Percentiles rank a stretch among this genome's conserved stretches.
Evolutionary conservation across 1,139 yeast species (phyloP).

Genomic region (Candida sp.): DNA sequence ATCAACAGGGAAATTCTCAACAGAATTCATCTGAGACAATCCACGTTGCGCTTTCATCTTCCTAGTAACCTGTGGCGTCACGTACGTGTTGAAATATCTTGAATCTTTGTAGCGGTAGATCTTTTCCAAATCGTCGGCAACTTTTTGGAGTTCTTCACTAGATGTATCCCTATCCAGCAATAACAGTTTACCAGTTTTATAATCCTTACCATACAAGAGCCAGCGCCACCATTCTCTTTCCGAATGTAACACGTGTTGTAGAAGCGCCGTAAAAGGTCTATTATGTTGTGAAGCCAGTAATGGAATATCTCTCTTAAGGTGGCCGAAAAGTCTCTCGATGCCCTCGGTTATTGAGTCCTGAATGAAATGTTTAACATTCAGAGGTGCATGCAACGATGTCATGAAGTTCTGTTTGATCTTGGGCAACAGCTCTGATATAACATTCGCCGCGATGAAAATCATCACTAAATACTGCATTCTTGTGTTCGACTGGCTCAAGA

Average conservation of each 20-base stretch:
- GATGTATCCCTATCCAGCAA: conserved; percentile 27
- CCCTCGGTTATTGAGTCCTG: conserved; percentile 37
- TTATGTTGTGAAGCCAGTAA: conserved; percentile 26
- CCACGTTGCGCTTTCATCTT: conserved; percentile 44
- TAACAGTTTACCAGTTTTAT: conserved; percentile 33
- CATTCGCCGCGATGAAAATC: conserved; percentile 33
- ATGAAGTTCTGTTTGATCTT: conserved; percentile 28
- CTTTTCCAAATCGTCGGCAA: conserved; percentile 18
- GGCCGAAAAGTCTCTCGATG: conserved; percentile 22
- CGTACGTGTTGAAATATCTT: conserved; percentile 45
- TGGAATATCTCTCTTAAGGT: conserved; percentile 32
- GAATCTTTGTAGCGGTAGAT: conserved; percentile 34
- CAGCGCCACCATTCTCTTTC: conserved; percentile 49
- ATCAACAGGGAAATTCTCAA: conserved; percentile 9
- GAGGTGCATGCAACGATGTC: conserved; percentile 26
- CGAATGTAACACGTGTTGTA: conserved; percentile 29
- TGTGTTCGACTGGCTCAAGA: conserved; percentile 30
- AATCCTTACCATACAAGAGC: conserved; percentile 44
- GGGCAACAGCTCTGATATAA: conserved; percentile 33
- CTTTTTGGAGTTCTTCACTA: conserved; percentile 23
- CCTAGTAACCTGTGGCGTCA: conserved; percentile 48
- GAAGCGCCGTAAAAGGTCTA: conserved; percentile 27
- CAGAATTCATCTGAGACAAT: conserved; percentile 21
- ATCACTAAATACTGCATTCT: conserved; percentile 35
- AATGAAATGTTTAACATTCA: conserved; percentile 37